Conservation (phyloP, 768 basidiomycete species). For the Chlorophyllum brunneum region DNA sequence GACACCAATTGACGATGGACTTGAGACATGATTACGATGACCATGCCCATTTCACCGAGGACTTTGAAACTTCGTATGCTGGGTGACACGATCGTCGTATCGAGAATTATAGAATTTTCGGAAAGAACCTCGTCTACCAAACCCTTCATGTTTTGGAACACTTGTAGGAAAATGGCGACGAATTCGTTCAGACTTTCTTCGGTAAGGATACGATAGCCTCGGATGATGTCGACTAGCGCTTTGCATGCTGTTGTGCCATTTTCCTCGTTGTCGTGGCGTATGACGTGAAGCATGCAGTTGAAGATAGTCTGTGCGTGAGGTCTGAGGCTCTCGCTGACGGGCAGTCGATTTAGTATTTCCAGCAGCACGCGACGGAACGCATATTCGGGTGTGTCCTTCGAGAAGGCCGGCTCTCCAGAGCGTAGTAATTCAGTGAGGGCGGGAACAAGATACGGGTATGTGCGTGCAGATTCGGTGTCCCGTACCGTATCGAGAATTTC, state of each 20-base stretch:
- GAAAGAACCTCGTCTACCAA: constrained; percentile 76
- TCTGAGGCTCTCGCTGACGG: constrained; percentile 74
- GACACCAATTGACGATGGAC: constrained; percentile 64
- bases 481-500: constrained; percentile 79
- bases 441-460: constrained; percentile 69
- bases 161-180: constrained; percentile 73
- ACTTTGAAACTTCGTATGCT: constrained; percentile 90
- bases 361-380: constrained; percentile 84
- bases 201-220: constrained; percentile 67
- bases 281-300: constrained; percentile 75
- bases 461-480: constrained; percentile 68
- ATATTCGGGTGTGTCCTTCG: constrained; percentile 67
- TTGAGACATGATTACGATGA: constrained; percentile 88
- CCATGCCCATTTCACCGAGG: constrained; percentile 88
- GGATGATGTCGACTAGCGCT: constrained; percentile 83
- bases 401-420: constrained; percentile 60
- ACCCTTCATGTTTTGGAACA: constrained; percentile 68
- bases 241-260: constrained; percentile 90
- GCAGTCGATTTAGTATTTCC: constrained; percentile 86
- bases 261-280: constrained; percentile 93
- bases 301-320: constrained; percentile 65
- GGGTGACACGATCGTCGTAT: constrained; percentile 57
- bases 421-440: constrained; percentile 70
- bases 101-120: constrained; percentile 53
- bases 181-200: constrained; percentile 79